Percentiles rank a stretch among this genome's conserved stretches.
Evolutionary conservation across 129 eudicot genomes (phyloP).

Genomic region (Flaveria bidentis): DNA sequence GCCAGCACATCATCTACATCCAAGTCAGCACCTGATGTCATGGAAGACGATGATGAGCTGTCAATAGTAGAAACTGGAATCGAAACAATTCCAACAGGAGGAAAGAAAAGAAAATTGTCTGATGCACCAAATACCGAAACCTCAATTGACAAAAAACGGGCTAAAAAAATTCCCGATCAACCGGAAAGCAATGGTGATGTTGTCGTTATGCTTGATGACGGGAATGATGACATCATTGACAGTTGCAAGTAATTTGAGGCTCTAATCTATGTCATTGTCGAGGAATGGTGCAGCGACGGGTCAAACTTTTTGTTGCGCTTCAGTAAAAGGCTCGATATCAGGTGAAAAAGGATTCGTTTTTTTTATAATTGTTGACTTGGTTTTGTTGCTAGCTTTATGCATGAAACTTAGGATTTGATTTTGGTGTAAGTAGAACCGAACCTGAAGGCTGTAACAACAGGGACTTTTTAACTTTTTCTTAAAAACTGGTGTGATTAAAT

Average conservation of each 20-base stretch:
- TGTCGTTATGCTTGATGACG: conserved; percentile 53
- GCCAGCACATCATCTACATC: conserved; percentile 59
- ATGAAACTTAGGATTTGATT: conserved; percentile 34
- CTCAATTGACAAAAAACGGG: conserved; percentile 37
- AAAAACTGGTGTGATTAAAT: conserved; percentile 24
- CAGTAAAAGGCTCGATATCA: conserved; percentile 6
- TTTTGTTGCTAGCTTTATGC: conserved; percentile 21
- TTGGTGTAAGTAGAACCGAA: conserved; percentile 33
- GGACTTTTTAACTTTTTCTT: neutral
- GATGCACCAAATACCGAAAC: conserved; percentile 41
- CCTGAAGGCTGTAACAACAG: conserved; percentile 29
- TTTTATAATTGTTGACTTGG: conserved; percentile 15
- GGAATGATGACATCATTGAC: conserved; percentile 33
- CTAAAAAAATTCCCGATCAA: conserved; percentile 46
- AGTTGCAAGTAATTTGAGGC: conserved; percentile 36
- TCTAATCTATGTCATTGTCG: conserved; percentile 39
- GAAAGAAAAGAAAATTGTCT: conserved; percentile 72
- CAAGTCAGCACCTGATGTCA: conserved; percentile 32
- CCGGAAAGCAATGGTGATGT: conserved; percentile 43
- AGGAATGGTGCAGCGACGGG: conserved; percentile 23
- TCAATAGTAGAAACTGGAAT: conserved; percentile 39
- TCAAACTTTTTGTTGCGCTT: conserved; percentile 26
- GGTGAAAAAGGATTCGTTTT: conserved; percentile 29
- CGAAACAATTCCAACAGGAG: conserved; percentile 40
- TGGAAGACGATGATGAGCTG: conserved; percentile 54